A percentile compares a stretch with the other conserved stretches of the same genome.
Evolutionary conservation across 768 basidiomycete species (phyloP).

Genomic region (Clavaria fumosa): DNA sequence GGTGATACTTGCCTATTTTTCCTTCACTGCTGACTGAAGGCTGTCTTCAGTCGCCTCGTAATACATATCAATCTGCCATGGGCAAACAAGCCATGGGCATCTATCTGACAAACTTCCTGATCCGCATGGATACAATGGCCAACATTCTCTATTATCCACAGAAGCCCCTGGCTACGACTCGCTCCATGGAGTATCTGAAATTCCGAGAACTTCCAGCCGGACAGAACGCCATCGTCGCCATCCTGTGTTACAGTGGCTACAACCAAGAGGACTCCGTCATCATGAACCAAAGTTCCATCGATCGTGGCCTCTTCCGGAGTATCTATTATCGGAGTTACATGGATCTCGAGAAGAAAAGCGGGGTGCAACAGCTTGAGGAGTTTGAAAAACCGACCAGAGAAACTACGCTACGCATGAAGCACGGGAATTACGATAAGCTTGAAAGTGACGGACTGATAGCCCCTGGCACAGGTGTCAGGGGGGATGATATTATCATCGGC

Average conservation of each 20-base stretch:
- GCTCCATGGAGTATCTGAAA: slow-evolving; percentile 98
- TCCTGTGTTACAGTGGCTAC: slow-evolving; percentile 97
- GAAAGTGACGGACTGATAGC: slow-evolving; percentile 94
- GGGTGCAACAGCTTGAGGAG: slow-evolving; percentile 81
- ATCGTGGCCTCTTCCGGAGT: slow-evolving; percentile 95
- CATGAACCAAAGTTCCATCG: slow-evolving; percentile 99
- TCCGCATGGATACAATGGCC: slow-evolving; percentile 99
- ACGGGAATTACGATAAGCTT: slow-evolving; percentile 96
- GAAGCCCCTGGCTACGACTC: slow-evolving; percentile 95
- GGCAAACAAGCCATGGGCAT: slow-evolving; percentile 99
- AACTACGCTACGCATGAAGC: slow-evolving; percentile 90
- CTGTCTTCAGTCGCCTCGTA: slow-evolving; percentile 77
- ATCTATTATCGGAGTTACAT: slow-evolving; percentile 98
- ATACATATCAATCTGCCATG: slow-evolving; percentile 99
- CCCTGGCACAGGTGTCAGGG: slow-evolving; percentile 85
- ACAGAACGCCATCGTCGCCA: slow-evolving; percentile 98
- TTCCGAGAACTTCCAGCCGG: slow-evolving; percentile 97
- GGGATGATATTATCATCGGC: slow-evolving; percentile 98
- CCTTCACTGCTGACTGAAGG: slow-evolving; percentile 6
- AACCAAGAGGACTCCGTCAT: slow-evolving; percentile 99
- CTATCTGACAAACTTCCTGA: slow-evolving; percentile 93
- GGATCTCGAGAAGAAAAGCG: slow-evolving; percentile 96
- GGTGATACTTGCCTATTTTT: slow-evolving; percentile 28
- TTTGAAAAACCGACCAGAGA: slow-evolving; percentile 95
- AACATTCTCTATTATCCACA: slow-evolving; percentile 99